Base-by-base conservation (phyloP, 345 rosid genomes). In the Stellera chamaejasme region DNA sequence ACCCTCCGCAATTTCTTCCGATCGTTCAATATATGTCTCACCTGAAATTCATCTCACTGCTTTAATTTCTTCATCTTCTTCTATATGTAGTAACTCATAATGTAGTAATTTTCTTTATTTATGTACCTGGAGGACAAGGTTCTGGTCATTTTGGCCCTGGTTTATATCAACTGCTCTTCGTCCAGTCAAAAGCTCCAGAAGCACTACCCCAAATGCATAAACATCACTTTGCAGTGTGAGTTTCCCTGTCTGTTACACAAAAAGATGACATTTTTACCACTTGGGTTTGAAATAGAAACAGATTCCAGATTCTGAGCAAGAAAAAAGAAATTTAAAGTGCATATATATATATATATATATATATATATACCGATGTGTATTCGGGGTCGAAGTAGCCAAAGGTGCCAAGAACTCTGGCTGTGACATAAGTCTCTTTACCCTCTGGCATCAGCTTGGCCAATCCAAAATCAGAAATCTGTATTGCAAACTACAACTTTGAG, bases 331-430 rank as follows among this genome's bases (percentile, higher is more conserved):
- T 4, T 15, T 49, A 41, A 56, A 32, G 9, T 32, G 39, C 5
- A 32, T 32, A 32, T 5, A 4, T 32, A 64, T 2, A 10, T 13
- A 41, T 10, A 41, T 32, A 43, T 3, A 43, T 28, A 59, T 2
- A 51, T 55, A 50, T 56, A 56, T 74, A 10, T 79, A 92, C 98
- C 61, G 98, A 85, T 65, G 98, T 88, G 56, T 92, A 92, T 68
- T 92, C 96, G 19, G 98, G 96, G 59, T 92, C 98, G 11, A 92
- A 92, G 64, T 92, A 92, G 74, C 98, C 98, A 49, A 92, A 92
- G 25, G 98, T 92, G 57, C 98, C 98, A 3, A 92, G 88, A 77
- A 92, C 93, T 70, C 88, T 80, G 15, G 98, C 98, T 23, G 98
- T 88, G 55, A 85, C 83, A 43, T 75, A 78, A 13, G 64, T 79